Conservation (phyloP, 768 basidiomycete species). For the Mycena leptocephala region DNA sequence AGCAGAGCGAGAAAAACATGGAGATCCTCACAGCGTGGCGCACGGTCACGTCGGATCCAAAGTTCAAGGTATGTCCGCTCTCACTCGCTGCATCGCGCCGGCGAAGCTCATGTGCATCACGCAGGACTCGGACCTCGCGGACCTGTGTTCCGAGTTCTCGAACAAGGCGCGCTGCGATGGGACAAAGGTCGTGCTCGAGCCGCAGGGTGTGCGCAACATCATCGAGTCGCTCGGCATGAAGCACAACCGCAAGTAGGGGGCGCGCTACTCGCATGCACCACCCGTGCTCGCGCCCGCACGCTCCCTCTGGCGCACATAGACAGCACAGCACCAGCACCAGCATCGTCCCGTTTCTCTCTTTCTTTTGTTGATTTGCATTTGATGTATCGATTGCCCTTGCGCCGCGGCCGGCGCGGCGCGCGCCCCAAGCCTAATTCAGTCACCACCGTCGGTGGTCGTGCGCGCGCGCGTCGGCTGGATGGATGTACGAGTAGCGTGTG, state of each 20-base stretch:
- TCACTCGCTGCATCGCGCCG: background rate
- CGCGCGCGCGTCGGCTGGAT: background rate
- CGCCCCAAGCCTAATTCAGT: background rate
- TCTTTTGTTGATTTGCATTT: conserved; percentile 1
- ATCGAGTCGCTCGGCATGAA: conserved; percentile 55
- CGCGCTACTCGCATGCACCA: background rate
- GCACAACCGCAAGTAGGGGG: conserved; percentile 31
- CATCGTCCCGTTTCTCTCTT: background rate
- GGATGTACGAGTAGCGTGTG: background rate
- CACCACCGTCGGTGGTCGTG: background rate
- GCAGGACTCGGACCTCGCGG: conserved; percentile 85
- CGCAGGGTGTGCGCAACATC: conserved; percentile 65
- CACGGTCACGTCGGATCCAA: conserved; percentile 80
- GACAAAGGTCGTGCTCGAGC: conserved; percentile 84
- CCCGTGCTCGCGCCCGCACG: background rate
- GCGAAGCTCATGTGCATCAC: conserved; percentile 16
- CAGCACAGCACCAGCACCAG: background rate
- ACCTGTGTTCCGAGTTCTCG: conserved; percentile 85
- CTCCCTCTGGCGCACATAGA: conserved; percentile 13
- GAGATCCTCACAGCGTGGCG: conserved; percentile 88
- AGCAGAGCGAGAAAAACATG: conserved; percentile 80
- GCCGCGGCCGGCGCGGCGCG: conserved; percentile 8
- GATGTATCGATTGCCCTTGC: conserved; percentile 24
- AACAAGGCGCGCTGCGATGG: conserved; percentile 90
- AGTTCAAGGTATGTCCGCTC: conserved; percentile 77